Base-by-base conservation (phyloP, 352 stramenopile genomes). In the Globisporangium lucens region DNA sequence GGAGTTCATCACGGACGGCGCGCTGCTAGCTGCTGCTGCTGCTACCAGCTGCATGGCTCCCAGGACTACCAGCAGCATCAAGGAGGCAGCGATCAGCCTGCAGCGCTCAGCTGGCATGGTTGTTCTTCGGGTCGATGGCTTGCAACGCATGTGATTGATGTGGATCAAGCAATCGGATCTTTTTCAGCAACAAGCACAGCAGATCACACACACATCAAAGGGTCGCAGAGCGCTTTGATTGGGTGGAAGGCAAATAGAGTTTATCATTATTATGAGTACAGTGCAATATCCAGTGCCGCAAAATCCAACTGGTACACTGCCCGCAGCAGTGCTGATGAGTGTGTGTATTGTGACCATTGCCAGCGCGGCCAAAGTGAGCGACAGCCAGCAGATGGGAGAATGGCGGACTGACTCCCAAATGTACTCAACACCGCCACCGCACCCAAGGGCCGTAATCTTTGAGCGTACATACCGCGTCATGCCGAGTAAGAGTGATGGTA, bases 1-100 rank as follows among this genome's bases (percentile, higher is more conserved):
- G 12, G 77, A 79, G 62, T 84, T 68, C 77, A 82, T 84, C 22
- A 84, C 56, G 5, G 59, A 20, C 7, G 66, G 69, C 8, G 60
- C 47, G 7, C 3, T 20, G 10, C 7, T 24, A 63, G 51, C 12
- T 9, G 38, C 22, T 41, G 30, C 55, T 13, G 5, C 53, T 27
- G 53, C 27, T 22, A 55, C 49, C n/a, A 27, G 17, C 51, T 33
- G 24, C 8, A 13, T n/a, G 3, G 3, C 3, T 29, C 55, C 30
- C 8, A 43, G 30, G 17, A 47, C 33, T 20, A 9, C 9, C 55
- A 55, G 8, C 49, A 61, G 17, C 55, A 47, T 47, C 36, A 43
- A 17, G 30, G 55, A 59, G 7, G 8, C 29, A 27, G 15, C 29
- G 5, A 41, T 0, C 27, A 59, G 0, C 5, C 55, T 8, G 10